A percentile compares a stretch with the other conserved stretches of the same genome.
Conservation (phyloP, 306 rosid species). For the Prunus campanulata region DNA sequence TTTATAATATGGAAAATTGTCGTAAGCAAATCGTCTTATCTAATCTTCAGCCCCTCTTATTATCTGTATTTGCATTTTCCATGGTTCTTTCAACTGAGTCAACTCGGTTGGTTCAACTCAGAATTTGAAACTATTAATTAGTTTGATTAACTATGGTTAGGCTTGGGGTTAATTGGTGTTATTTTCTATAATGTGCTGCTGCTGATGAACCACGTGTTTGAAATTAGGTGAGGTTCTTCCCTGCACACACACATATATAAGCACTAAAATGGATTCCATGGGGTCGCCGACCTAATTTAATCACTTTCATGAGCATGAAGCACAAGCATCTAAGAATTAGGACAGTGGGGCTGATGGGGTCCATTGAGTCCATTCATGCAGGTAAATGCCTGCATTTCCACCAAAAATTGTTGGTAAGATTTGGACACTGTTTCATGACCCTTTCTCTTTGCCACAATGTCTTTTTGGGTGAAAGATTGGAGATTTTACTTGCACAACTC, state of each 20-base stretch:
- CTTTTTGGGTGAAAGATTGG: neutral
- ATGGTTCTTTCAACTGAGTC: neutral
- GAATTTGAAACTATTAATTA: neutral
- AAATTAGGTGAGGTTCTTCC: neutral
- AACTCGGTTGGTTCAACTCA: neutral
- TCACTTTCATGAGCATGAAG: neutral
- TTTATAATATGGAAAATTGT: constrained; percentile 4
- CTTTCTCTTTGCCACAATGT: neutral
- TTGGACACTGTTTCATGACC: neutral
- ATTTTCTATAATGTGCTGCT: neutral
- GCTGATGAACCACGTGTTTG: neutral
- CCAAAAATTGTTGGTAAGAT: neutral
- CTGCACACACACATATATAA: neutral
- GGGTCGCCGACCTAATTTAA: constrained; percentile 3
- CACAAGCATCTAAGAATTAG: neutral
- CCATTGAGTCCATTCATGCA: neutral
- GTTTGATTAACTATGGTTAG: neutral
- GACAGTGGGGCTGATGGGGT: constrained; percentile 4
- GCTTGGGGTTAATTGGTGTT: neutral
- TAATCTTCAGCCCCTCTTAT: constrained; percentile 39
- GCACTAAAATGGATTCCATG: constrained; percentile 11
- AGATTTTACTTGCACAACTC: neutral
- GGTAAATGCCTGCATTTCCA: neutral
- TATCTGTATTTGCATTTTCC: neutral
- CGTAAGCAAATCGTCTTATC: constrained; percentile 35